A percentile compares a stretch with the other conserved stretches of the same genome.
These are phyloP conservation scores for Fusarium poae DNA, from an alignment of 2,329 filamentous ascomycete species.

Conservation along the genomic window DNA sequence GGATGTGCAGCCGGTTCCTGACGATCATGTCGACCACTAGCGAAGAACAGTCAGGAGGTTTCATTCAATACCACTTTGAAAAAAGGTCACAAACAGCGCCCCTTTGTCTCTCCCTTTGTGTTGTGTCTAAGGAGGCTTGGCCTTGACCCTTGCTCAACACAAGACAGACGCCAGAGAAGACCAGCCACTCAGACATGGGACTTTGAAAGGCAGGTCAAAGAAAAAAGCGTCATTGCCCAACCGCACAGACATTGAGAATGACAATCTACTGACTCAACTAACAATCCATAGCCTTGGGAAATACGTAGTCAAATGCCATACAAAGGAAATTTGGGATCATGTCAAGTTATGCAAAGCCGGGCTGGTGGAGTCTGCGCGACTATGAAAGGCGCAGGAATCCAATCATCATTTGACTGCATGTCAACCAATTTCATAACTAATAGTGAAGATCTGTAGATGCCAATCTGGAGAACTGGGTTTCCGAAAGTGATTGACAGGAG, in stretches of 20 bases:
- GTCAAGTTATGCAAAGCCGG: slow-evolving; percentile 35
- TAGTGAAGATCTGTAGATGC: slow-evolving; percentile 43
- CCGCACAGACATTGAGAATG: slow-evolving; percentile 7
- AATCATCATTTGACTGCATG: slow-evolving; percentile 34
- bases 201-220: slow-evolving; percentile 33
- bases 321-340: slow-evolving; percentile 27
- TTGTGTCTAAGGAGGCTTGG: slow-evolving; percentile 13
- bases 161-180: slow-evolving; percentile 11
- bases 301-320: slow-evolving; percentile 17
- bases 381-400: slow-evolving; percentile 34
- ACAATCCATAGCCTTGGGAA: slow-evolving; percentile 16
- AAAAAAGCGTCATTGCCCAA: slow-evolving; percentile 16
- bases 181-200: slow-evolving; percentile 39
- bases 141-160: slow-evolving; percentile 33
- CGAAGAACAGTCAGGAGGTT: slow-evolving; percentile 9
- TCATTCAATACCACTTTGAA: background rate
- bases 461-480: slow-evolving; percentile 33
- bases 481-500: slow-evolving; percentile 40
- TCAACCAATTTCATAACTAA: slow-evolving; percentile 17
- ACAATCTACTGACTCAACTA: background rate
- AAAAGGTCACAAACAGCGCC: background rate
- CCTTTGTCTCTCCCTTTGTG: slow-evolving; percentile 34
- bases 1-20: slow-evolving; percentile 27
- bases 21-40: slow-evolving; percentile 29
- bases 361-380: slow-evolving; percentile 35